Conservation (phyloP, 2,329 filamentous ascomycete genomes). For the Myriangium duriaei region DNA sequence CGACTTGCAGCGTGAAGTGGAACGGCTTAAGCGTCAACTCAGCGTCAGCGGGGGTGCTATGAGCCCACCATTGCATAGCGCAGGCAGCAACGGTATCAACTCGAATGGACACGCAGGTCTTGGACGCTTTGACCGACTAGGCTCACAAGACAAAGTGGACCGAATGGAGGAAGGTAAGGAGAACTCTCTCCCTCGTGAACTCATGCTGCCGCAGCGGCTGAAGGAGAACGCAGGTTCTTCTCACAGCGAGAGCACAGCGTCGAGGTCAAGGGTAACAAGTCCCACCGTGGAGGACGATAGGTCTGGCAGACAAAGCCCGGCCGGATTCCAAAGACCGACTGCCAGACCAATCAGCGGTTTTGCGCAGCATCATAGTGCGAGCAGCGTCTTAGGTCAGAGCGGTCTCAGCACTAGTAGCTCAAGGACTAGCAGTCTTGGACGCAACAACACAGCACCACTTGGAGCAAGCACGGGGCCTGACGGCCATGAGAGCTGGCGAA, state of each 20-base stretch:
- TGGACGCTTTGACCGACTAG: neutral
- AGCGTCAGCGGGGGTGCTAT: constrained; percentile 1
- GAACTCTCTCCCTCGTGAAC: constrained; percentile 22
- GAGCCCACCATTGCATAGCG: constrained; percentile 9
- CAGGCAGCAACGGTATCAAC: constrained; percentile 1
- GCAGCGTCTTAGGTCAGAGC: neutral
- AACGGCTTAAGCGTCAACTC: constrained; percentile 80
- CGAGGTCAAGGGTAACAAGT: constrained; percentile 1
- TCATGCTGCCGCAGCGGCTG: constrained; percentile 9
- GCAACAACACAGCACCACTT: constrained; percentile 3
- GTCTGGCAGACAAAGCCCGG: constrained; percentile 6
- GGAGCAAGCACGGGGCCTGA: constrained; percentile 22
- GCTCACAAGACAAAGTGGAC: constrained; percentile 1
- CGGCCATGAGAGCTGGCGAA: constrained; percentile 85
- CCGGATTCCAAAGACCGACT: constrained; percentile 5
- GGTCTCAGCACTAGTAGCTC: constrained; percentile 4
- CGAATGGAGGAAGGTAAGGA: constrained; percentile 33
- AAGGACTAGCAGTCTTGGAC: constrained; percentile 6
- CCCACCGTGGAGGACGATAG: constrained; percentile 1
- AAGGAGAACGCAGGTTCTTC: constrained; percentile 1
- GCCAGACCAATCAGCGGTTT: constrained; percentile 7
- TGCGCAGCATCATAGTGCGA: constrained; percentile 5
- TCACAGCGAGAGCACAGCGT: neutral
- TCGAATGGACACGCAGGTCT: neutral
- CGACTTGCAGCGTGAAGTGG: constrained; percentile 73